These are phyloP conservation scores for Ottelia alismoides DNA, from an alignment of 106 monocot genomes.

Conservation along the genomic window DNA sequence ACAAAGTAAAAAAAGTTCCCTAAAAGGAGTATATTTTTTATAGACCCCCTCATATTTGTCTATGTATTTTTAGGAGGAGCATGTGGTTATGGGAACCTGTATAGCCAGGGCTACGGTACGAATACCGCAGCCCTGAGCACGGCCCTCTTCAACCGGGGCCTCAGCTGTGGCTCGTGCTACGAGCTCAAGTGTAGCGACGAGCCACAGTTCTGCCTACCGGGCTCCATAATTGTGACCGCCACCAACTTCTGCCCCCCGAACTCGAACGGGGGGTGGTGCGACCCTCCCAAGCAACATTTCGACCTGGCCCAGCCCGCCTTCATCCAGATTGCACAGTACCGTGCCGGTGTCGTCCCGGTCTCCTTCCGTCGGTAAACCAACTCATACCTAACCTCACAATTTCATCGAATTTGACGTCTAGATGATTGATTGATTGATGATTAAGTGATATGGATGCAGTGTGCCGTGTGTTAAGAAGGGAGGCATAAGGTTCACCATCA, in stretches of 20 bases:
- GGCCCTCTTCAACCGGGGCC: slow-evolving; percentile 44
- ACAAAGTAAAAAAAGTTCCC: too few species aligned
- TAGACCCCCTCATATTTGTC: not conserved
- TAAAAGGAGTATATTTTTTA: too few species aligned
- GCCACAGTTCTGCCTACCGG: slow-evolving; percentile 39
- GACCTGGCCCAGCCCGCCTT: slow-evolving; percentile 60
- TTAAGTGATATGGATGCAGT: slow-evolving; percentile 3
- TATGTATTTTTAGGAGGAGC: slow-evolving; percentile 28
- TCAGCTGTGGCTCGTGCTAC: slow-evolving; percentile 57
- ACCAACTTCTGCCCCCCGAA: slow-evolving; percentile 76
- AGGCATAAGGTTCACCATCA: slow-evolving; percentile 56
- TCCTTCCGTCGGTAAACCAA: slow-evolving; percentile 13
- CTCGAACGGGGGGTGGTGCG: slow-evolving; percentile 63
- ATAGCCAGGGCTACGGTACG: slow-evolving; percentile 59
- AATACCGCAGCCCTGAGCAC: slow-evolving; percentile 70
- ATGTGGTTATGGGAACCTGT: slow-evolving; percentile 51
- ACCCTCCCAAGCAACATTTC: slow-evolving; percentile 60
- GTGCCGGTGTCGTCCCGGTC: slow-evolving; percentile 59
- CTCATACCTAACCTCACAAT: not conserved
- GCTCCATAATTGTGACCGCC: slow-evolving; percentile 39
- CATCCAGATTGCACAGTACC: slow-evolving; percentile 52
- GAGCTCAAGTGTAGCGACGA: slow-evolving; percentile 36
- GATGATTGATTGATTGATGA: not conserved
- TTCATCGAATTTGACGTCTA: not conserved
- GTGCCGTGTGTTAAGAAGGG: slow-evolving; percentile 63